Base-by-base conservation (phyloP, 176 grass and related monocot genomes). In the Otatea glauca region DNA sequence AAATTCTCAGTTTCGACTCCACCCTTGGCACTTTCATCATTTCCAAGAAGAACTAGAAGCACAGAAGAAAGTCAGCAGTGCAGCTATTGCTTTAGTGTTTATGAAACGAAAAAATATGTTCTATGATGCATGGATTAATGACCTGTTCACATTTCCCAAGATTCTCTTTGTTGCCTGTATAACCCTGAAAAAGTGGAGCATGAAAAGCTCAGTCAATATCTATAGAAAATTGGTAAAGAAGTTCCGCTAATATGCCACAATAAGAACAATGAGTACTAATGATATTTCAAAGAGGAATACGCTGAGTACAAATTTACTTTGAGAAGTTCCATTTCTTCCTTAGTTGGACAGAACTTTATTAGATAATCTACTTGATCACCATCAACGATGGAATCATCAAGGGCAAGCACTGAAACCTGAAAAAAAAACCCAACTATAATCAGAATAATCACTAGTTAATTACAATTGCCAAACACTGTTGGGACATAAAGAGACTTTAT, bases 71-170 rank as follows among this genome's bases (percentile, higher is more conserved):
- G 76, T 56, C 61, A 85, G 48, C 17, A 78, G 70, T 80, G 51
- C 44, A 80, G 20, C 64, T 72, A 72, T 73, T 65, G 15, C 9
- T 83, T 78, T 56, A 23, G 14, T 74, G 16, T 34, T 39, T 55
- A 65, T n/a, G 12, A 75, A 68, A 85, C 38, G 56, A 82, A 87
- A 87, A 18, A 51, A 16, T 16, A 75, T 14, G 65, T 72, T 78
- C 6, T 84, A 84, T 68, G 25, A 63, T 49, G 34, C 21, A 70
- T 20, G 6, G 37, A 77, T 71, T 69, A 82, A 79, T 79, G 12
- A 98, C 96, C 96, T 95, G 93, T 74, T 98, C 96, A 90, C 93
- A 98, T 80, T 93, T 98, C 60, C 96, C 96, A 81, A 98, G 85
- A 59, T 82, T 88, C 29, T 95, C 93, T 82, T 81, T 93, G 78